Evolutionary conservation across 2,329 filamentous ascomycete species (phyloP).

Genomic region (Beauveria brongniartii): DNA sequence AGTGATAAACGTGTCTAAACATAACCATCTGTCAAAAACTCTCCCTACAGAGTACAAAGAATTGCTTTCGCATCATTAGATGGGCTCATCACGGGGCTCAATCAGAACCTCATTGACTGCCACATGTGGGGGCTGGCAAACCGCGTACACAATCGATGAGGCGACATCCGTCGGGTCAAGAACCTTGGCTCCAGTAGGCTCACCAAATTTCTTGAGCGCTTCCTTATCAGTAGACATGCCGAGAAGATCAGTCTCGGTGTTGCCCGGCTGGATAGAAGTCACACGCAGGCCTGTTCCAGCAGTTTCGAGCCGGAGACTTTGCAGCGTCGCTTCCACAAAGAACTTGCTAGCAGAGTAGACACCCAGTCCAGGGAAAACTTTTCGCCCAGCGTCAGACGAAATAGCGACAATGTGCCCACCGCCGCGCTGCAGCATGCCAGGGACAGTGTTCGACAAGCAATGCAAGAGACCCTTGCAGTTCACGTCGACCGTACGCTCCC

Average conservation of each 20-base stretch:
- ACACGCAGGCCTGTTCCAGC: slow-evolving; percentile 65
- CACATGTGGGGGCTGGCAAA: slow-evolving; percentile 67
- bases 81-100: slow-evolving; percentile 68
- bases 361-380: slow-evolving; percentile 72
- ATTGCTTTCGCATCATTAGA: slow-evolving; percentile 30
- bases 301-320: slow-evolving; percentile 66
- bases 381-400: slow-evolving; percentile 73
- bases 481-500: slow-evolving; percentile 75
- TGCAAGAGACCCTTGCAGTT: slow-evolving; percentile 80
- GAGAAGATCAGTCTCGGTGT: slow-evolving; percentile 64
- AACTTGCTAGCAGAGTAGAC: slow-evolving; percentile 81
- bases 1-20: neutral
- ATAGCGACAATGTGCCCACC: slow-evolving; percentile 70
- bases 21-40: neutral
- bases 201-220: slow-evolving; percentile 70
- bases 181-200: slow-evolving; percentile 66
- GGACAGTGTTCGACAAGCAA: slow-evolving; percentile 61
- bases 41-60: neutral
- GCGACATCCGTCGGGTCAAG: slow-evolving; percentile 68
- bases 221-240: slow-evolving; percentile 68
- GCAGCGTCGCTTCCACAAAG: slow-evolving; percentile 77
- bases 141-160: slow-evolving; percentile 62
- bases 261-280: slow-evolving; percentile 69
- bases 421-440: slow-evolving; percentile 62
- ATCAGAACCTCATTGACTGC: slow-evolving; percentile 75